Base-by-base conservation (phyloP, 306 rosid species). In the Ammopiptanthus mongolicus region DNA sequence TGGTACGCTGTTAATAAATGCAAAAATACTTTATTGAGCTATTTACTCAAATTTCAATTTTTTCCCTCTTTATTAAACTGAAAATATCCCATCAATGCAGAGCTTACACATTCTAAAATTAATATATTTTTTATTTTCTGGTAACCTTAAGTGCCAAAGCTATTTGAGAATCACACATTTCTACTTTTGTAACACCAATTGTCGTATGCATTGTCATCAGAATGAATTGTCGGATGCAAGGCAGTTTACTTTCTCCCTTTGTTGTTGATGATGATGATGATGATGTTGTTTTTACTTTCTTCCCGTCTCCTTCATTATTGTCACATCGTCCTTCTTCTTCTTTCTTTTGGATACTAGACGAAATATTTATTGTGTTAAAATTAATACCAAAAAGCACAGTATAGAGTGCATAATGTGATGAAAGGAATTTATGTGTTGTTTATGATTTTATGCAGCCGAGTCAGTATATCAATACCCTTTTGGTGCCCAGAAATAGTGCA, bases 401-500 rank as follows among this genome's bases (percentile, higher is more conserved):
- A 13, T 36, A 52, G 17, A 51, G 37, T 29, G 63, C 53, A 68
- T 73, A 22, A 33, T 62, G 15, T 28, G 34, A 33, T 57, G 6
- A 14, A 63, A 36, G 66, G 63, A 59, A 67, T 56, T 41, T 62
- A 37, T 68, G 37, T 69, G 67, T 31, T 41, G 8, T 57, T 48
- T 11, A 4, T 75, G 58, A 65, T 73, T 59, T 78, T 71, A 51
- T 89, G 90, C 91, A 93, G 96, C 88, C 98, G 22, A 63, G 71
- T 71, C 83, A 88, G 59, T 89, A 93, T 76, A 76, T 93, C 78
- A 91, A 89, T 65, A 87, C 98, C 34, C 74, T 89, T 60, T 83
- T 93, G 82, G 96, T 89, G 74, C 93, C 98, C 63, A 88, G 84
- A 81, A 84, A 84, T 14, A 86, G 93, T 55, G 87, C 86, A 71